These are phyloP conservation scores for Exophiala aquamarina DNA, from an alignment of 2,329 filamentous ascomycete species.

Conservation along the genomic window DNA sequence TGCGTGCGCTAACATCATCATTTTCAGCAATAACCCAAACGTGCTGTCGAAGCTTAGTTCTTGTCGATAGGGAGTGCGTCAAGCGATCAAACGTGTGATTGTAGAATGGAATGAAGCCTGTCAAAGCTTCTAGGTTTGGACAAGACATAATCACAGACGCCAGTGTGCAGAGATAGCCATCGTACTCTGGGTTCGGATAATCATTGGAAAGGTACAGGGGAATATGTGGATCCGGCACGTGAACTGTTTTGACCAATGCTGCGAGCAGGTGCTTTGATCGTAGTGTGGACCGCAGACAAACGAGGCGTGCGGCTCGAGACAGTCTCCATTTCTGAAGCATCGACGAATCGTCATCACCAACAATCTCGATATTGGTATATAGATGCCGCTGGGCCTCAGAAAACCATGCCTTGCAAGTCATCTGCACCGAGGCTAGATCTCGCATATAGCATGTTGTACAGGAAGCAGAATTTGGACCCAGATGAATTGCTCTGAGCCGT, in stretches of 20 bases:
- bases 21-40: slow-evolving; percentile 56
- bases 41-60: slow-evolving; percentile 54
- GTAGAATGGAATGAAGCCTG: slow-evolving; percentile 55
- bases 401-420: slow-evolving; percentile 59
- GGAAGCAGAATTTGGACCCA: slow-evolving; percentile 37
- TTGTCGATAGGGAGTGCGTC: slow-evolving; percentile 56
- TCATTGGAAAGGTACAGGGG: slow-evolving; percentile 32
- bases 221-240: slow-evolving; percentile 51
- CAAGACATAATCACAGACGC: slow-evolving; percentile 60
- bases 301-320: slow-evolving; percentile 52
- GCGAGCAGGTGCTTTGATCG: slow-evolving; percentile 52
- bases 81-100: slow-evolving; percentile 55
- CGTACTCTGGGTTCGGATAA: slow-evolving; percentile 41
- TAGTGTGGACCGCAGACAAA: slow-evolving; percentile 55
- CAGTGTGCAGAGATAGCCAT: slow-evolving; percentile 53
- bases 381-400: slow-evolving; percentile 50
- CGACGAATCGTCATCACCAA: slow-evolving; percentile 46
- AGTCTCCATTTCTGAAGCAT: slow-evolving; percentile 50
- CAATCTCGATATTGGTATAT: slow-evolving; percentile 51
- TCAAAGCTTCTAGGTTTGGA: slow-evolving; percentile 56
- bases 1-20: slow-evolving; percentile 38
- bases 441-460: slow-evolving; percentile 56
- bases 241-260: slow-evolving; percentile 53
- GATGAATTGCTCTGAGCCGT: slow-evolving; percentile 50
- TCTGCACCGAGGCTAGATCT: slow-evolving; percentile 53